These are phyloP conservation scores for Nematocida sp. DNA, from an alignment of 371 early-diverging fungal species.

Conservation along the genomic window DNA sequence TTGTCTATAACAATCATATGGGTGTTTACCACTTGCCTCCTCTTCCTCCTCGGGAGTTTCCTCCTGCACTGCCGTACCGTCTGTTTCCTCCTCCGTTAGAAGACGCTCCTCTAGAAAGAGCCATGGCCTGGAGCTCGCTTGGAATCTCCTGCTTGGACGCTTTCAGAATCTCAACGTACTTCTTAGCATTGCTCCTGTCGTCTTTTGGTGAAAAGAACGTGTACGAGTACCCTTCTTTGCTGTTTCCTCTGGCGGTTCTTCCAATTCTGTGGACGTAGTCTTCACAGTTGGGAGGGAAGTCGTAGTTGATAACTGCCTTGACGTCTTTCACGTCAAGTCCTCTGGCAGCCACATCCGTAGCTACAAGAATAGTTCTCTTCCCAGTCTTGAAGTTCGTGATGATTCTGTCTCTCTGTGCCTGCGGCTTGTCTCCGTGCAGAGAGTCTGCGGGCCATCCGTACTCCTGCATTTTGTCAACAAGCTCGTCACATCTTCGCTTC, in stretches of 20 bases:
- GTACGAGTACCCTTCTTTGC: conserved; percentile 79
- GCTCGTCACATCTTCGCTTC: conserved; percentile 89
- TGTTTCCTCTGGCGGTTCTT: conserved; percentile 87
- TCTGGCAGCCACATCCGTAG: conserved; percentile 98
- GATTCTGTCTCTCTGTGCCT: conserved; percentile 93
- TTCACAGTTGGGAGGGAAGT: conserved; percentile 87
- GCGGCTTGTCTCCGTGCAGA: conserved; percentile 96
- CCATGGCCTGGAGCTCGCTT: conserved; percentile 73
- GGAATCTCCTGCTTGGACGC: conserved; percentile 87
- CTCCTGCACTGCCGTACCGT: conserved; percentile 44
- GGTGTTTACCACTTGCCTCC: conserved; percentile 29
- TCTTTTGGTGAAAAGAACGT: conserved; percentile 84
- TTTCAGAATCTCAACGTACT: conserved; percentile 76
- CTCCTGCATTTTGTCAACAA: conserved; percentile 77
- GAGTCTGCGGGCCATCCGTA: conserved; percentile 91
- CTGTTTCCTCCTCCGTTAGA: conserved; percentile 29
- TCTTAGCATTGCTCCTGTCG: conserved; percentile 77
- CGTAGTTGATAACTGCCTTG: conserved; percentile 91
- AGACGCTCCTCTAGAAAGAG: conserved; percentile 31
- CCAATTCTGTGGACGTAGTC: conserved; percentile 96
- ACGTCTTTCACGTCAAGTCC: conserved; percentile 97
- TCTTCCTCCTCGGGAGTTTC: conserved; percentile 3
- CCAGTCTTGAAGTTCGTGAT: conserved; percentile 79
- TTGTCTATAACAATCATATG: not conserved
- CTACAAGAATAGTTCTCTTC: conserved; percentile 86